A percentile compares a stretch with the other conserved stretches of the same genome.
phyloP scores from a whole-genome alignment of 495 filamentous ascomycete genomes.

The Hyaloscypha hepaticicola region DNA sequence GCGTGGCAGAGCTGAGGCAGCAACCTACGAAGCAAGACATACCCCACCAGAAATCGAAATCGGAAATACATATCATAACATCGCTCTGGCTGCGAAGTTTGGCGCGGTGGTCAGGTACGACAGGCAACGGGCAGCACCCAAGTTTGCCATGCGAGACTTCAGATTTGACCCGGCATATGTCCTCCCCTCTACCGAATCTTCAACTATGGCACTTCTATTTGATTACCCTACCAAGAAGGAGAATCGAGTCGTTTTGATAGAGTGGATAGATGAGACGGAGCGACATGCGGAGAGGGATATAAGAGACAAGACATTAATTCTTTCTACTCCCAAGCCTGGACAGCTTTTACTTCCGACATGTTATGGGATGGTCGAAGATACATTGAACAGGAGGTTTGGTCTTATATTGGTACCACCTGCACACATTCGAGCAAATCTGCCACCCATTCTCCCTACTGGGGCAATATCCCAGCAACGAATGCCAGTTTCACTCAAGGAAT shows the following conservation, averaged over 20 bases:
- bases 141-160: constrained; percentile 31
- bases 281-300: constrained; percentile 25
- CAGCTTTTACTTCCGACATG: constrained; percentile 29
- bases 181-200: constrained; percentile 18
- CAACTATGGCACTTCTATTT: constrained; percentile 31
- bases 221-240: constrained; percentile 31
- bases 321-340: constrained; percentile 30
- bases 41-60: not conserved
- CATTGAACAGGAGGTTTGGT: constrained; percentile 20
- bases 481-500: constrained; percentile 28
- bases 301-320: constrained; percentile 27
- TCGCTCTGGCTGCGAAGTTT: constrained; percentile 29
- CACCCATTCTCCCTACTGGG: constrained; percentile 27
- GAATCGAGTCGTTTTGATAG: constrained; percentile 31
- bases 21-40: constrained; percentile 24
- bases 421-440: constrained; percentile 29
- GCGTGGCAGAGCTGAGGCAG: constrained; percentile 22
- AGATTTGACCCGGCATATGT: constrained; percentile 26
- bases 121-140: constrained; percentile 22
- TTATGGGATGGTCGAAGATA: constrained; percentile 33
- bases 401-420: constrained; percentile 30
- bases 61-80: constrained; percentile 18
- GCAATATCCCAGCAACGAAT: constrained; percentile 30
- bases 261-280: constrained; percentile 25
- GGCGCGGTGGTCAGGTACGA: constrained; percentile 30